Evolutionary conservation across 768 basidiomycete species (phyloP).

Genomic region (Pisolithus albus): DNA sequence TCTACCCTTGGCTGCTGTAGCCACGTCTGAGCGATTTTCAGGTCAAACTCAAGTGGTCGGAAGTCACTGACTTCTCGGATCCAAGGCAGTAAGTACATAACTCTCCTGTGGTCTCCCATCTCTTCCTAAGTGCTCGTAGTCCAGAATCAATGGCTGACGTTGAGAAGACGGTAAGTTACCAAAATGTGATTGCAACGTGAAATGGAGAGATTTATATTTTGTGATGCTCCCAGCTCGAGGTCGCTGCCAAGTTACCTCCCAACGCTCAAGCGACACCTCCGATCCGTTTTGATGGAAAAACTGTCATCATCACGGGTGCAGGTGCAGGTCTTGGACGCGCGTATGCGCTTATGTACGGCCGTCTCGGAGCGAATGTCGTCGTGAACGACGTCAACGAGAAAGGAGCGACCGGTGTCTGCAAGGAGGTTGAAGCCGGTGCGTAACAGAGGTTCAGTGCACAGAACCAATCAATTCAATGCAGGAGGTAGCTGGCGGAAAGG

Average conservation of each 20-base stretch:
- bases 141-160: conserved; percentile 60
- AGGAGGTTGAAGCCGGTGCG: conserved; percentile 77
- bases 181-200: background rate
- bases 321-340: conserved; percentile 91
- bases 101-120: conserved; percentile 1
- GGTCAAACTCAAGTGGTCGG: conserved; percentile 80
- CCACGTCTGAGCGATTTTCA: conserved; percentile 19
- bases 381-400: conserved; percentile 92
- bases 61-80: conserved; percentile 73
- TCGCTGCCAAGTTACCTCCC: conserved; percentile 52
- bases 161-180: conserved; percentile 44
- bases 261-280: conserved; percentile 65
- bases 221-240: conserved; percentile 44
- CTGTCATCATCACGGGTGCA: conserved; percentile 90
- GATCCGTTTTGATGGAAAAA: conserved; percentile 83
- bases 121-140: conserved; percentile 32
- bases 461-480: background rate
- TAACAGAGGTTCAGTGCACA: background rate
- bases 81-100: conserved; percentile 52
- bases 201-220: background rate
- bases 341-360: conserved; percentile 88
- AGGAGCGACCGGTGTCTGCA: conserved; percentile 73
- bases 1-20: background rate
- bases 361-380: conserved; percentile 92
- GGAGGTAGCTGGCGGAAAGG: conserved; percentile 77